Conservation (phyloP, 305 asterid genomes). For the Fraxinus nigra region DNA sequence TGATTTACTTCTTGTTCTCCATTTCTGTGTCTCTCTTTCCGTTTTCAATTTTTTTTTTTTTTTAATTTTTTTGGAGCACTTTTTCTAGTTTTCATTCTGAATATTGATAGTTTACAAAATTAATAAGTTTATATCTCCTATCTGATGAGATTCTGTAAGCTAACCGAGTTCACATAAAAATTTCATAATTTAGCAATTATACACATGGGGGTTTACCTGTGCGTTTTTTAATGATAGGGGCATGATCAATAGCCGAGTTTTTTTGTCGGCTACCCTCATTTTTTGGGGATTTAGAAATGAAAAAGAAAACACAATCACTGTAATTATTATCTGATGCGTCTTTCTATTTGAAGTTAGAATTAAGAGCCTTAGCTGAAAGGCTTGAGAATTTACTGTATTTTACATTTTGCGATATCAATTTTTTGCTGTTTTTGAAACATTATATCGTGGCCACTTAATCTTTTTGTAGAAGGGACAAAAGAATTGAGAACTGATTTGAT, state of each 20-base stretch:
- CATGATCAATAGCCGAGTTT: neutral
- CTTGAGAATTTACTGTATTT: neutral
- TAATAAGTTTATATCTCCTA: neutral
- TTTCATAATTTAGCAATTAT: neutral
- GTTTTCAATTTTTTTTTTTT: neutral
- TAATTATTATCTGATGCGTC: neutral
- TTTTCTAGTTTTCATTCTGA: neutral
- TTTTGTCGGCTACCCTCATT: neutral
- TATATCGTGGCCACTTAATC: neutral
- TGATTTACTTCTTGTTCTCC: neutral
- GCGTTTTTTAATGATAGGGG: neutral
- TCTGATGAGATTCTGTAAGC: neutral
- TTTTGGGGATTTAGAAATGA: neutral
- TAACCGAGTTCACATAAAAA: neutral
- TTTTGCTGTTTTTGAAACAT: neutral
- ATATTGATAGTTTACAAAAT: neutral
- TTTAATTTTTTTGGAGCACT: neutral
- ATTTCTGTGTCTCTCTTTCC: neutral
- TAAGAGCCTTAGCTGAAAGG: neutral
- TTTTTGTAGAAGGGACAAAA: neutral
- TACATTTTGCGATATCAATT: neutral
- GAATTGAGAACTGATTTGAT: neutral
- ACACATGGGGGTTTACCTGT: neutral
- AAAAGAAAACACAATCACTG: neutral
- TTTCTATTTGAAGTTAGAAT: slow-evolving; percentile 6